Evolutionary conservation across 192 early-diverging fungal species (phyloP).

Genomic region (Umbelopsis vinacea): DNA sequence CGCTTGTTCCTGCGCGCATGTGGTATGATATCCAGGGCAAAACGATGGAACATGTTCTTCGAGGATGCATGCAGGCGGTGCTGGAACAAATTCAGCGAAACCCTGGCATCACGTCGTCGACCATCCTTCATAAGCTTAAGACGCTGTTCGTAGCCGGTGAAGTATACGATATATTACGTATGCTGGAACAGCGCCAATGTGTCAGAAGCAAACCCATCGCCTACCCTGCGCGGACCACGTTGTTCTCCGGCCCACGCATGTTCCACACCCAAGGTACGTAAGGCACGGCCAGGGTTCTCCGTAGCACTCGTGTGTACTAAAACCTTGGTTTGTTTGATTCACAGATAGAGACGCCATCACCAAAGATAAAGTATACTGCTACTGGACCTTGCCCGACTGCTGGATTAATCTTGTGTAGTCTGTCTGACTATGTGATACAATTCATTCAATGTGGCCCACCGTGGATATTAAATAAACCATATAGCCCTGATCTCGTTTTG

Average conservation of each 20-base stretch:
- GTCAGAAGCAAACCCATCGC: slow-evolving; percentile 3
- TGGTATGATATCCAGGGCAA: slow-evolving; percentile 2
- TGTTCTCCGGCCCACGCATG: neutral
- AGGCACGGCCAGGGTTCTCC: neutral
- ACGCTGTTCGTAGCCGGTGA: neutral
- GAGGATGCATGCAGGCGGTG: neutral
- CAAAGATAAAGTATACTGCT: slow-evolving; percentile 1
- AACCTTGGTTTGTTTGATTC: neutral
- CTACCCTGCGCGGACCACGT: neutral
- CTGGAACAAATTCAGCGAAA: slow-evolving; percentile 10
- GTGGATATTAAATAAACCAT: too few species aligned
- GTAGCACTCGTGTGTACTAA: neutral
- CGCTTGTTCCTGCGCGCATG: slow-evolving; percentile 9
- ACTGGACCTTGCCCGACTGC: slow-evolving; percentile 20
- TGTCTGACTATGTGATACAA: too few species aligned
- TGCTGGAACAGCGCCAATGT: slow-evolving; percentile 1
- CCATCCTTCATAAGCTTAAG: neutral
- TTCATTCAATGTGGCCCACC: too few species aligned
- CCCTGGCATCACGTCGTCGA: neutral
- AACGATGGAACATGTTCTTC: slow-evolving; percentile 6
- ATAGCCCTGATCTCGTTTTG: too few species aligned
- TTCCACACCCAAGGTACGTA: neutral
- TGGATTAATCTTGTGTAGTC: slow-evolving; percentile 1
- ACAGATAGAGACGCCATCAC: slow-evolving; percentile 1
- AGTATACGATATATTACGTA: neutral